Conservation (phyloP, 73 alveolate genomes). For the Loxodes magnus region DNA sequence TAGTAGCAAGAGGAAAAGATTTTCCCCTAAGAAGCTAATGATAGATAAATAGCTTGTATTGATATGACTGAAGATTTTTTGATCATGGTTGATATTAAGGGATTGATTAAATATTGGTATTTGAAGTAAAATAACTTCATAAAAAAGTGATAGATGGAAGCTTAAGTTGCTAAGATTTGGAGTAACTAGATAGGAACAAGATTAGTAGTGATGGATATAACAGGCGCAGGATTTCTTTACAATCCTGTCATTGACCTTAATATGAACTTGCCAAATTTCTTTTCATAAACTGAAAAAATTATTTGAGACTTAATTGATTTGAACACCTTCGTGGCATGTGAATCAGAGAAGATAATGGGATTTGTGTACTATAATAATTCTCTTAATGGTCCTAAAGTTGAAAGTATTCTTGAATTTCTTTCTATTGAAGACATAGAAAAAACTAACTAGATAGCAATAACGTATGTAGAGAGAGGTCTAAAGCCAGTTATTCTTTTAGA, state of each 20-base stretch:
- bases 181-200: constrained; percentile 69
- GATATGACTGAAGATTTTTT: constrained; percentile 76
- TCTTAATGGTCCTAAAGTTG: constrained; percentile 71
- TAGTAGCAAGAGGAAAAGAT: constrained; percentile 41
- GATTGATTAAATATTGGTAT: constrained; percentile 70
- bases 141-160: constrained; percentile 69
- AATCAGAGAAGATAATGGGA: constrained; percentile 45
- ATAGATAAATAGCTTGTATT: constrained; percentile 62
- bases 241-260: constrained; percentile 87
- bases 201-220: constrained; percentile 75
- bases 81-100: constrained; percentile 64
- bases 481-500: constrained; percentile 64
- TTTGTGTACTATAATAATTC: constrained; percentile 64
- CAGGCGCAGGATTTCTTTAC: constrained; percentile 87
- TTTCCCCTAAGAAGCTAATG: constrained; percentile 92
- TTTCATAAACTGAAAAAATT: constrained; percentile 51
- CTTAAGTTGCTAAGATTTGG: constrained; percentile 28
- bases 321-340: constrained; percentile 70
- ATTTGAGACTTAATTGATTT: constrained; percentile 89
- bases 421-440: constrained; percentile 80
- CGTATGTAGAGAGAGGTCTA: constrained; percentile 67
- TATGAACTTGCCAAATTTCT: constrained; percentile 45
- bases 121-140: constrained; percentile 66
- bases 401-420: constrained; percentile 52
- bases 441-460: constrained; percentile 49